Conservation (phyloP, 257 asterid species). For the Cinchona pubescens region DNA sequence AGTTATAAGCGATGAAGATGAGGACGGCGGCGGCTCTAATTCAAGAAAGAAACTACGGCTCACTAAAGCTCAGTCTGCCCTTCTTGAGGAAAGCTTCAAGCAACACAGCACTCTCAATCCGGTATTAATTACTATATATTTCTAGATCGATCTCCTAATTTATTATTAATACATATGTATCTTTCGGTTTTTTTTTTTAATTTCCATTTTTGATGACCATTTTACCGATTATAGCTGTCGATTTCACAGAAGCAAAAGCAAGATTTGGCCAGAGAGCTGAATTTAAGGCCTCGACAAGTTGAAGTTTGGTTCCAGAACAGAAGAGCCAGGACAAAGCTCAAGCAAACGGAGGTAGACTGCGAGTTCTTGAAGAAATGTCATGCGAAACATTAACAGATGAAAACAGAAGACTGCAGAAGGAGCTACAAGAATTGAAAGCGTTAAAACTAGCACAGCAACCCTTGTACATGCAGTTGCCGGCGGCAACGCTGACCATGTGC, state of each 20-base stretch:
- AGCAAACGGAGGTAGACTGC: slow-evolving; percentile 95
- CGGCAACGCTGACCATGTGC: slow-evolving; percentile 70
- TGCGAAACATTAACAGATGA: slow-evolving; percentile 88
- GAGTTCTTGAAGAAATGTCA: slow-evolving; percentile 86
- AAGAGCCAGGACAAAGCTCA: slow-evolving; percentile 93
- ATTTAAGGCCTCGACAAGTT: slow-evolving; percentile 75
- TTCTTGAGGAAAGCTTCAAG: slow-evolving; percentile 58
- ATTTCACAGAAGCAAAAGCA: slow-evolving; percentile 64
- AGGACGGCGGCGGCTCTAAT: slow-evolving; percentile 51
- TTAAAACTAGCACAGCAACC: slow-evolving; percentile 68
- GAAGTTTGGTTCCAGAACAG: slow-evolving; percentile 90
- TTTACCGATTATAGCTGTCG: neutral
- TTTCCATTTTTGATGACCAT: neutral
- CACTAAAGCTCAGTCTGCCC: slow-evolving; percentile 60
- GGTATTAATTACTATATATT: too few species aligned
- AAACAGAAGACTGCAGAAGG: slow-evolving; percentile 83
- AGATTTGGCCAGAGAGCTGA: slow-evolving; percentile 58
- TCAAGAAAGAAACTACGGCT: slow-evolving; percentile 57
- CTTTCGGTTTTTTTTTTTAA: neutral
- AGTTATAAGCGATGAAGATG: slow-evolving; percentile 58
- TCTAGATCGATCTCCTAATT: neutral
- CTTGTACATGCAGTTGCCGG: slow-evolving; percentile 73
- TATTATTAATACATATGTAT: neutral
- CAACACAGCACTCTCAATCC: slow-evolving; percentile 62
- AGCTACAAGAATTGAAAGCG: slow-evolving; percentile 78